phyloP scores from a whole-genome alignment of 345 rosid species.

The Reutealis trisperma region DNA sequence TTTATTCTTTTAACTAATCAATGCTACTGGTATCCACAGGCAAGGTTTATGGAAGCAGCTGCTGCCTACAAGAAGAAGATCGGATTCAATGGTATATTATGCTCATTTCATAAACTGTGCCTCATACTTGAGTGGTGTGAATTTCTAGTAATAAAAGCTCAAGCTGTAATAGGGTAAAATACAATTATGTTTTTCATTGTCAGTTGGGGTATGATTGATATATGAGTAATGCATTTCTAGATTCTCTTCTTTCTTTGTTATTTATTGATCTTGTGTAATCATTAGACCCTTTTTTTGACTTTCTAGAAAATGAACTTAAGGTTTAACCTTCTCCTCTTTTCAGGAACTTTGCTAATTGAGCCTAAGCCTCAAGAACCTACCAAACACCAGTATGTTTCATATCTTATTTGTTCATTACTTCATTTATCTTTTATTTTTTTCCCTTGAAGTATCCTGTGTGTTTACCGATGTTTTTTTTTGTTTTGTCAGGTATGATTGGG shows the following conservation, averaged over 20 bases:
- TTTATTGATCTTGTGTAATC: background rate
- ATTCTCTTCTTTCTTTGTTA: background rate
- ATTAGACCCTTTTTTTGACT: background rate
- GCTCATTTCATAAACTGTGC: background rate
- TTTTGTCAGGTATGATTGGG: constrained; percentile 80
- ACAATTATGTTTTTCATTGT: background rate
- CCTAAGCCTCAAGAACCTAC: constrained; percentile 99
- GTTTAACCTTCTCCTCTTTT: constrained; percentile 6
- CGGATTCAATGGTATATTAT: constrained; percentile 78
- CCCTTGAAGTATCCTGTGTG: background rate
- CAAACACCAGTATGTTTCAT: constrained; percentile 67
- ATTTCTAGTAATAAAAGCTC: background rate
- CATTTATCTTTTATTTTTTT: background rate
- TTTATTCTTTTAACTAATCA: background rate
- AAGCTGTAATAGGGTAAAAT: background rate
- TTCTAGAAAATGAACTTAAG: background rate
- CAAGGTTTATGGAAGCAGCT: constrained; percentile 80
- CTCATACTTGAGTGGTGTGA: background rate
- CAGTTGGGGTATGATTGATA: background rate
- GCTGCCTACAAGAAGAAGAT: constrained; percentile 92
- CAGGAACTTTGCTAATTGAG: constrained; percentile 86
- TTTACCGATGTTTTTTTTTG: constrained; percentile 6
- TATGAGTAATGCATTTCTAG: background rate
- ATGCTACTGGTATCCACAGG: constrained; percentile 38
- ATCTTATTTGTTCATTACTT: background rate